A percentile compares a stretch with the other conserved stretches of the same genome.
Conservation (phyloP, 495 filamentous ascomycete genomes). For the Neurospora tetraspora region DNA sequence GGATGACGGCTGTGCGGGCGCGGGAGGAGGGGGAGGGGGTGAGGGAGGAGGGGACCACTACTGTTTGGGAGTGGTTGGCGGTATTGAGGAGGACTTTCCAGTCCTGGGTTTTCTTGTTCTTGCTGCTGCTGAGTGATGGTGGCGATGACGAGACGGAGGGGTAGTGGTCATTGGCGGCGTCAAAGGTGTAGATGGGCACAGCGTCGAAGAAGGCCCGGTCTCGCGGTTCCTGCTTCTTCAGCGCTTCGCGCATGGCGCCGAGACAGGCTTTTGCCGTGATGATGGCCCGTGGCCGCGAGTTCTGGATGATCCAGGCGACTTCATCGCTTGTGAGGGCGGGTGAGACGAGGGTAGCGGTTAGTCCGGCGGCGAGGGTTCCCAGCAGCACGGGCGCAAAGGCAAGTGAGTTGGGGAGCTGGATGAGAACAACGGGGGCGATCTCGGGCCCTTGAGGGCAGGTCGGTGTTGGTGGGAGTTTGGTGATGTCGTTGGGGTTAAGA, state of each 20-base stretch:
- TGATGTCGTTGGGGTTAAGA: constrained; percentile 12
- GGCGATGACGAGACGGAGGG: constrained; percentile 5
- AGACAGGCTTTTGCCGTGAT: constrained; percentile 21
- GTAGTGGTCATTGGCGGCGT: constrained; percentile 14
- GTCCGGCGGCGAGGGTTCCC: constrained; percentile 18
- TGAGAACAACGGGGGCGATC: constrained; percentile 23
- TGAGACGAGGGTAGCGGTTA: constrained; percentile 24
- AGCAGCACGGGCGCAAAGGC: constrained; percentile 19
- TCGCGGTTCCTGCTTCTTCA: constrained; percentile 8
- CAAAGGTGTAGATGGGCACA: constrained; percentile 20
- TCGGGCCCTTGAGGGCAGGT: constrained; percentile 20
- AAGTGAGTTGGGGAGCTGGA: constrained; percentile 25
- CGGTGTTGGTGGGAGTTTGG: constrained; percentile 21
- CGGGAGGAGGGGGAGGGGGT: constrained; percentile 4
- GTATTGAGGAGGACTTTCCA: constrained; percentile 15
- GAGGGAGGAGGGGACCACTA: background rate
- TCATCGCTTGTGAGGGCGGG: constrained; percentile 27
- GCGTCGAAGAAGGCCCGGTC: constrained; percentile 9
- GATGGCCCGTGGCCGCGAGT: constrained; percentile 21
- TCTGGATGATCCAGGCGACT: constrained; percentile 24
- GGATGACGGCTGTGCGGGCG: constrained; percentile 39
- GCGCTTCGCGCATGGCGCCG: constrained; percentile 17
- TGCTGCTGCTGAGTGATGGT: background rate
- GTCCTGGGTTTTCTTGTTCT: background rate
- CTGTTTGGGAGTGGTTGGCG: background rate